Evolutionary conservation across 2,329 filamentous ascomycete genomes (phyloP), one percentile per base, ranked within the genome.

Genomic region (Nigrograna mackinnonii): DNA sequence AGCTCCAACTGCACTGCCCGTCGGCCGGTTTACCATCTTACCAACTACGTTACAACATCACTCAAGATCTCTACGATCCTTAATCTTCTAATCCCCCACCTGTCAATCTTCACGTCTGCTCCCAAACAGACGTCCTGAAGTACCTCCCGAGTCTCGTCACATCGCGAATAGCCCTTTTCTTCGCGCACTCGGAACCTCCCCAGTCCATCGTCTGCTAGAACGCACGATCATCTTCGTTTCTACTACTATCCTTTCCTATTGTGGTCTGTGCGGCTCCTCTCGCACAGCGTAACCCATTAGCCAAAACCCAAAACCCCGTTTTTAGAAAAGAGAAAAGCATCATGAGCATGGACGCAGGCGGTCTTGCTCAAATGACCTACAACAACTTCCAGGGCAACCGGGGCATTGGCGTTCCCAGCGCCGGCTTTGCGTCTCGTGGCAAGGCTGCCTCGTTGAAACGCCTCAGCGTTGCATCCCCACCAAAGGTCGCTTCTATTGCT

Each of bases 301-400:
- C 43, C 50, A 40, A 50, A 4, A 22, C 41, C 37, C 32, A 47
- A 24, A 31, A 44, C 31, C 34, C 32, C 52, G 47, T n/a, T n/a
- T n/a, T 55, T 43, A 50, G 45, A 56, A 52, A 49, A 54, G 62
- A 45, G 49, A 32, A 11, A n/a, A 37, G 28, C 35, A 52, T 40
- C 34, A 68, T 74, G 76, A 79, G 76, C 72, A 86, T 95, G 86
- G 87, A 96, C 92, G 86, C 92, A 83, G 92, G 92, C 82, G 90
- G 91, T 94, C 89, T 96, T 79, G 87, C 91, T 94, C 91, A 95
- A 82, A 97, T 97, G 92, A 89, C 90, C 77, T 92, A 90, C 79
- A 89, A 85, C 79, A 82, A 85, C 66, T 66, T 66, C 53, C 63
- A 86, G 70, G 78, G 82, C 66, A 82, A 82, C 60, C 68, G 61